phyloP scores from a whole-genome alignment of 306 rosid genomes.

The Citrullus amarus region DNA sequence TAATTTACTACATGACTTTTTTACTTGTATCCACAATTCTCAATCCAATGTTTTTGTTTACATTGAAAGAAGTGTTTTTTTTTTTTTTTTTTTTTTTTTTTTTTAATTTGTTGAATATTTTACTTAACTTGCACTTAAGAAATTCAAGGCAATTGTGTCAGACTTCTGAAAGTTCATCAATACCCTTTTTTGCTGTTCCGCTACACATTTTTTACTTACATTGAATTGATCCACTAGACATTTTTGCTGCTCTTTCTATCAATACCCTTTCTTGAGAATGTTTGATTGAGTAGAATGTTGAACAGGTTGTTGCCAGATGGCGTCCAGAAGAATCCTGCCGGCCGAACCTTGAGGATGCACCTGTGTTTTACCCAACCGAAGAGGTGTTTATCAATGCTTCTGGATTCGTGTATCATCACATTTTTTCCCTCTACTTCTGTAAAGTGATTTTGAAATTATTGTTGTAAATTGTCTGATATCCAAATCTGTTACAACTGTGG shows the following conservation, averaged over 20 bases:
- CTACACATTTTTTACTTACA: no score
- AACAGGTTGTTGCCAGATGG: conserved; percentile 90
- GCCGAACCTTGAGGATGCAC: conserved; percentile 73
- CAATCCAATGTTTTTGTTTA: neutral
- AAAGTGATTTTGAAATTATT: conserved; percentile 6
- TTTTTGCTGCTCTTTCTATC: neutral
- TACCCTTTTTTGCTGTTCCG: no score
- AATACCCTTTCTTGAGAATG: conserved; percentile 5
- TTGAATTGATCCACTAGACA: neutral
- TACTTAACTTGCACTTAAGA: neutral
- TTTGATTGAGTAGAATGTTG: conserved; percentile 25
- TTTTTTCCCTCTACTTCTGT: conserved; percentile 1
- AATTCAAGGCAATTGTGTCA: neutral
- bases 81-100: neutral
- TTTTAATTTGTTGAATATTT: neutral
- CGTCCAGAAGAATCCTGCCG: conserved; percentile 63
- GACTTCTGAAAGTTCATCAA: no score
- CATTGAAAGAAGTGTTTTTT: neutral
- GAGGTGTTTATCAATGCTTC: conserved; percentile 47
- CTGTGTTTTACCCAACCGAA: conserved; percentile 83
- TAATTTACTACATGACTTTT: neutral
- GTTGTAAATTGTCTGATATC: conserved; percentile 16
- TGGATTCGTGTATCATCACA: conserved; percentile 4
- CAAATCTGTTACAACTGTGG: conserved; percentile 20
- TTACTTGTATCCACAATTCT: neutral